Base-by-base conservation (phyloP, 495 filamentous ascomycete genomes). In the Jackrogersella multiformis region DNA sequence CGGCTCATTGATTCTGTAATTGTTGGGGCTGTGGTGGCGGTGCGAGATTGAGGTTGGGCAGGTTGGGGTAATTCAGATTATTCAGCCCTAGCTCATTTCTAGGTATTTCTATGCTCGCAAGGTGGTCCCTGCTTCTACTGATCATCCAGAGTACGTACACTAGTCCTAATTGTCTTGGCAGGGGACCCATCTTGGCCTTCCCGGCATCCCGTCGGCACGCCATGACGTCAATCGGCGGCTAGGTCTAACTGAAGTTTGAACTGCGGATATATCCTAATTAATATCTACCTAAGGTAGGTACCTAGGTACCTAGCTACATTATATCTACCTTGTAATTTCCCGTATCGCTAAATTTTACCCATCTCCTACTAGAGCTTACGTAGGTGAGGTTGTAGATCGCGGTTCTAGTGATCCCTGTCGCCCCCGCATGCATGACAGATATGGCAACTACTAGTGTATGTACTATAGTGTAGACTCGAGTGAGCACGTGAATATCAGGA, bases 161-260 rank as follows among this genome's bases (percentile, higher is more conserved):
- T n/a, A n/a, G n/a, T n/a, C n/a, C 64, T 61, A 53, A 48, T 53
- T 36, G 49, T 52, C 72, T 74, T 74, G 69, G 72, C 72, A 74
- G 72, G 72, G 73, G 70, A 70, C 61, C 69, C 54, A 61, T 74
- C 67, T 61, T 70, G 61, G 42, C 67, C 61, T 23, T 13, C 54
- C 64, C 58, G 54, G 45, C 45, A 8, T 45, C 54, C 21, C 53
- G 39, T 46, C 26, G 12, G 65, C 38, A 44, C 44, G 64, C 41
- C 56, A 55, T 66, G 67, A 70, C 61, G 41, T 70, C 61, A 70
- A 35, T 5, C 13, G n/a, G 38, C n/a, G n/a, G n/a, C n/a, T 57
- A 51, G n/a, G 13, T 30, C 39, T 12, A 46, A 49, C n/a, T n/a
- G n/a, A n/a, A n/a, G n/a, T n/a, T n/a, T 28, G 32, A 61, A 61